phyloP scores from a whole-genome alignment of 2,329 filamentous ascomycete genomes.

The Rosellinia necatrix region DNA sequence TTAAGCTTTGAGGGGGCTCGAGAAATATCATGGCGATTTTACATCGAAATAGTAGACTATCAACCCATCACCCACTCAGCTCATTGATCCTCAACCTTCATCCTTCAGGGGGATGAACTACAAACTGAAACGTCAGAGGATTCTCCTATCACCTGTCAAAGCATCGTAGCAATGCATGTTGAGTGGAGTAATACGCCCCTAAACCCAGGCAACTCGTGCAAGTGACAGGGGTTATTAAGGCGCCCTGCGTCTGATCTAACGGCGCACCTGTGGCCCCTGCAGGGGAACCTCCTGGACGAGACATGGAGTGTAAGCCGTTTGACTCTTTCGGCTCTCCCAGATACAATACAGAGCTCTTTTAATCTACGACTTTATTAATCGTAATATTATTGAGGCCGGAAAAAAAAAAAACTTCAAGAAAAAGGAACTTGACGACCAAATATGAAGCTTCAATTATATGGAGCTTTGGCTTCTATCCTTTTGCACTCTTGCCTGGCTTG shows the following conservation, averaged over 20 bases:
- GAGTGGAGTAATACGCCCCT: slow-evolving; percentile 14
- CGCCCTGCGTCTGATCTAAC: slow-evolving; percentile 33
- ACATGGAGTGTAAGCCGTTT: slow-evolving; percentile 32
- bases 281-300: slow-evolving; percentile 32
- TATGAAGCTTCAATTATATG: slow-evolving; percentile 29
- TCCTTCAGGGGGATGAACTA: slow-evolving; percentile 21
- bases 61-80: neutral
- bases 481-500: slow-evolving; percentile 28
- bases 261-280: slow-evolving; percentile 19
- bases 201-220: neutral
- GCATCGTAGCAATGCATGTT: slow-evolving; percentile 16
- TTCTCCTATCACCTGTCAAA: neutral
- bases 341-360: neutral
- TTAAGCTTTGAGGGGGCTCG: neutral
- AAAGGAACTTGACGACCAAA: slow-evolving; percentile 6
- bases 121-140: slow-evolving; percentile 36
- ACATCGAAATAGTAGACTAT: neutral
- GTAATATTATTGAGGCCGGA: neutral
- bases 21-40: slow-evolving; percentile 7
- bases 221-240: slow-evolving; percentile 18
- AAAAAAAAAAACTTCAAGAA: neutral
- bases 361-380: neutral
- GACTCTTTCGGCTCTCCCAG: slow-evolving; percentile 24
- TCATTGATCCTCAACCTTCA: neutral
- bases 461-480: slow-evolving; percentile 19